Conservation (phyloP, 2,329 filamentous ascomycete genomes). For the Didymosphaeria variabile region DNA sequence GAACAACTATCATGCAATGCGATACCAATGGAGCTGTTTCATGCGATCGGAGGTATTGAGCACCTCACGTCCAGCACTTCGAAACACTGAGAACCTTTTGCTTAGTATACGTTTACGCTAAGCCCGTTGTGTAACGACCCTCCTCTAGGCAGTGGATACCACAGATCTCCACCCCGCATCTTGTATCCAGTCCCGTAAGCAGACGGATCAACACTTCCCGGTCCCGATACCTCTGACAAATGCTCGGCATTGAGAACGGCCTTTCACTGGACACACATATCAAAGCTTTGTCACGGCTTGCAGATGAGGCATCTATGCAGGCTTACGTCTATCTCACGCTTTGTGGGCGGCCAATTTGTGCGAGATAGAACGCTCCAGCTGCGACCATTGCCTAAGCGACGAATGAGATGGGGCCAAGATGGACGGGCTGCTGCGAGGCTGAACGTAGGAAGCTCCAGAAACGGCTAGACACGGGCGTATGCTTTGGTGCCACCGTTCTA, state of each 20-base stretch:
- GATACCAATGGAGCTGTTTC: too few relatives aligned
- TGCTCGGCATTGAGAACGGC: neutral
- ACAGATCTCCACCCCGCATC: neutral
- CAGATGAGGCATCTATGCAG: neutral
- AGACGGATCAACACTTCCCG: neutral
- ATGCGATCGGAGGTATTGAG: too few relatives aligned
- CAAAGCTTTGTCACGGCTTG: slow-evolving; percentile 4
- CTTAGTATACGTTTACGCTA: too few relatives aligned
- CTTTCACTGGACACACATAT: neutral
- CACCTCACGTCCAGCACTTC: too few relatives aligned
- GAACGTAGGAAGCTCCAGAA: neutral
- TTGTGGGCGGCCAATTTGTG: neutral
- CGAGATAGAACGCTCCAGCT: neutral
- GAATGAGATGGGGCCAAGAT: neutral
- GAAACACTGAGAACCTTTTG: too few relatives aligned
- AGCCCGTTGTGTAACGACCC: too few relatives aligned
- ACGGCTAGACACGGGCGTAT: neutral
- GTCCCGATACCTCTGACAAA: neutral
- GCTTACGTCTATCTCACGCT: neutral
- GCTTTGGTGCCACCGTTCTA: neutral
- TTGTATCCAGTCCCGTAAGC: neutral
- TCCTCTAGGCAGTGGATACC: neutral
- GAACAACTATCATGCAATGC: too few relatives aligned
- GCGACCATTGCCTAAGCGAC: neutral
- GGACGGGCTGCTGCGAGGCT: neutral